Base-by-base conservation (phyloP, 2,329 filamentous ascomycete genomes). In the Cadophora sp. region DNA sequence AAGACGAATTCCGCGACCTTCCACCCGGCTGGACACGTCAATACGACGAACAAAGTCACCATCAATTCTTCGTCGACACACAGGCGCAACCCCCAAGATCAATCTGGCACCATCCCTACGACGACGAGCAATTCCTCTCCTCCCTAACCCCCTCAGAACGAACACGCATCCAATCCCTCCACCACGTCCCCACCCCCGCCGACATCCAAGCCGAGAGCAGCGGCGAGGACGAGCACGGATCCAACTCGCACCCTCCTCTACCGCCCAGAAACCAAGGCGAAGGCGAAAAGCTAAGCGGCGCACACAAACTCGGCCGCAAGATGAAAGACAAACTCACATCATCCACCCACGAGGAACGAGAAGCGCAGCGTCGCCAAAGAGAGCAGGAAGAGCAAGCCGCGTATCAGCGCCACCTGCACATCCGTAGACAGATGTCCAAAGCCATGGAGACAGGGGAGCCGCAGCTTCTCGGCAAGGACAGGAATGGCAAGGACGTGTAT, bases 61-160 rank as follows among this genome's bases (percentile, higher is more conserved):
- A 89, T 73, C 87, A 89, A 73, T 90, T 88, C 83, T 89, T 87
- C 77, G 87, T 89, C 73, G 85, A 89, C 77, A 89, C 86, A 1
- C 82, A 73, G 34, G 77, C 80, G 31, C 77, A 83, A 14, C 87
- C 87, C 0, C 86, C 86, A 0, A 83, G 85, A 58, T 84, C 83
- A 66, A 88, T 87, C 72, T 89, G 87, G 87, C 81, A 83, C 55
- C 87, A 89, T 74, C 87, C 87, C 0, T 85, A 88, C 76, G 87
- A 89, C 73, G 87, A 89, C 73, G 82, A 85, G 1, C 72, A 82
- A 62, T 89, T 84, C 74, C 78, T 89, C 29, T 74, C 74, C 34
- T 82, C 82, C 0, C 79, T 89, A 0, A 76, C 81, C 0, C 76
- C 80, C 0, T 77, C 82, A 61, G 85, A 89, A 73, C 81, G 86